Evolutionary conservation across 495 filamentous ascomycete species (phyloP).

Genomic region (Talaromyces thailandensis): DNA sequence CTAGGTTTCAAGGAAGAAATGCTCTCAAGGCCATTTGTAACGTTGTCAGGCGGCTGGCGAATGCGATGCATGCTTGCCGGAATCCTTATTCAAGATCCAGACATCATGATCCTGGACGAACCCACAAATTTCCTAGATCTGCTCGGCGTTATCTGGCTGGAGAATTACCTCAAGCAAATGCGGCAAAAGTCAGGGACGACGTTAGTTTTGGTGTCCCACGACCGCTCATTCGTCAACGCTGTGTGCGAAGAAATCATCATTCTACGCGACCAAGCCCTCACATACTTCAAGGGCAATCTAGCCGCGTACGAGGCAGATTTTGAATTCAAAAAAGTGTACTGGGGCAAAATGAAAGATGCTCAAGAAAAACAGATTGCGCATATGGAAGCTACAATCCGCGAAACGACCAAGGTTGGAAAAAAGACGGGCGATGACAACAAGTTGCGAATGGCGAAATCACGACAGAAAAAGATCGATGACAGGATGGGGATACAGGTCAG

Average conservation of each 20-base stretch:
- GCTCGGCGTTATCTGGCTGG: conserved; percentile 73
- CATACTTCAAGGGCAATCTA: conserved; percentile 63
- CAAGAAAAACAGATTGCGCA: conserved; percentile 68
- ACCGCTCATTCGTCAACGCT: conserved; percentile 62
- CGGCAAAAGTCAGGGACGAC: conserved; percentile 27
- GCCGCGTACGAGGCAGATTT: conserved; percentile 57
- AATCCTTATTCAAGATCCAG: conserved; percentile 57
- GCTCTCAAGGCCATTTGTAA: conserved; percentile 45
- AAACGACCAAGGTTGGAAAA: conserved; percentile 59
- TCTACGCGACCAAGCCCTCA: conserved; percentile 47
- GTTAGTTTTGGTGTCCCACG: conserved; percentile 70
- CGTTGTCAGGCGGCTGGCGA: conserved; percentile 70
- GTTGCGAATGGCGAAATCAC: conserved; percentile 64
- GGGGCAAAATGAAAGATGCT: conserved; percentile 68
- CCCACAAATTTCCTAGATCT: conserved; percentile 82
- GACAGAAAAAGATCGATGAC: conserved; percentile 75
- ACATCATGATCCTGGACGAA: conserved; percentile 78
- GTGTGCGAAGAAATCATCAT: conserved; percentile 71
- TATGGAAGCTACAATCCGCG: conserved; percentile 65
- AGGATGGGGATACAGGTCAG: conserved; percentile 64
- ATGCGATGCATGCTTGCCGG: conserved; percentile 64
- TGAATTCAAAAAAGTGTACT: conserved; percentile 52
- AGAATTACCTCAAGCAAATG: conserved; percentile 54
- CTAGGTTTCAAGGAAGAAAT: conserved; percentile 61
- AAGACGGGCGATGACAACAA: conserved; percentile 71